A percentile compares a stretch with the other conserved stretches of the same genome.
These are phyloP conservation scores for Smithsoniella earleae DNA, from an alignment of 163 green algal genomes.

Conservation along the genomic window DNA sequence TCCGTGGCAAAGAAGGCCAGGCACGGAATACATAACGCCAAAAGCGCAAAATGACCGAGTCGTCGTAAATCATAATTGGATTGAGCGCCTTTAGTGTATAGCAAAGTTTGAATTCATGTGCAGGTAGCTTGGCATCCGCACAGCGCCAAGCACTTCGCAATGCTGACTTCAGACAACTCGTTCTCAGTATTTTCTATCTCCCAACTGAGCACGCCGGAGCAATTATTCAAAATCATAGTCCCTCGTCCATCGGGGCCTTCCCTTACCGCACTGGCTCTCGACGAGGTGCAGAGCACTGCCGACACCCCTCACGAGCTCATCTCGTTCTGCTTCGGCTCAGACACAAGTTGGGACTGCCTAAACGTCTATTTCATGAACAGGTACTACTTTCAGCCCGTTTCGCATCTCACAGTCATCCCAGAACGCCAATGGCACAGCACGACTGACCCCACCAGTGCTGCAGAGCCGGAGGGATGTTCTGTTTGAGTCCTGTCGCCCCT, in stretches of 20 bases:
- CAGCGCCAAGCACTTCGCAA: not conserved
- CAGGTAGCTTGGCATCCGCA: slow-evolving; percentile 12
- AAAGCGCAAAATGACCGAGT: no score
- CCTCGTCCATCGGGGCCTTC: no score
- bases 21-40: no score
- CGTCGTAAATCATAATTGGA: no score
- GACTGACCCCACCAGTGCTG: no score
- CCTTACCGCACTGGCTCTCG: no score
- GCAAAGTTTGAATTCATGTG: not conserved
- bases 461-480: not conserved
- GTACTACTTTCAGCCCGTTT: not conserved
- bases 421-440: no score
- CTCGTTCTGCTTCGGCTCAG: not conserved
- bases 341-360: not conserved
- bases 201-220: not conserved
- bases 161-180: slow-evolving; percentile 4
- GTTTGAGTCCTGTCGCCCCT: not conserved
- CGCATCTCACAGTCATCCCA: no score
- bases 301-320: not conserved
- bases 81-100: no score
- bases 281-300: no score
- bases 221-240: slow-evolving; percentile 4
- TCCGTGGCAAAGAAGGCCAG: no score
- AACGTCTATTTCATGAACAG: not conserved
- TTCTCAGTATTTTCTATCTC: not conserved